Percentiles rank a stretch among this genome's conserved stretches.
Evolutionary conservation across 345 rosid genomes (phyloP).

Genomic region (Syzygium oleosum): DNA sequence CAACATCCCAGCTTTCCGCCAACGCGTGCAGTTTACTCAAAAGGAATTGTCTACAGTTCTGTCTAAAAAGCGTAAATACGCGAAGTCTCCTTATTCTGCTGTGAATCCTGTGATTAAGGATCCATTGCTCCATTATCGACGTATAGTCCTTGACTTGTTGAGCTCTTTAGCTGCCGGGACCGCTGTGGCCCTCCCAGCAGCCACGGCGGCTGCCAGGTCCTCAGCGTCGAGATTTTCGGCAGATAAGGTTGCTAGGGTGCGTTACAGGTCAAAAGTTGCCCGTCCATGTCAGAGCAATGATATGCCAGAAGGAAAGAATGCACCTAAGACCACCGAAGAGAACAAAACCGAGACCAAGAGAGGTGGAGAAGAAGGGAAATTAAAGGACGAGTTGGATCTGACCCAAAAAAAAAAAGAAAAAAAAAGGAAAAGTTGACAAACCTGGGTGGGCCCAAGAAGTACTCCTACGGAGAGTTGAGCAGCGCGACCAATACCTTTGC

Average conservation of each 20-base stretch:
- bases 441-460: neutral
- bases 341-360: neutral
- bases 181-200: constrained; percentile 66
- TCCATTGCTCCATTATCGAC: constrained; percentile 77
- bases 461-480: neutral
- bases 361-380: neutral
- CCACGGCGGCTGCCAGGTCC: constrained; percentile 50
- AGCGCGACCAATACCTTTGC: neutral
- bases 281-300: neutral
- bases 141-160: constrained; percentile 58
- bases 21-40: constrained; percentile 63
- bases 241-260: neutral
- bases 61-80: constrained; percentile 52
- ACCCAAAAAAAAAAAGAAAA: too few species aligned
- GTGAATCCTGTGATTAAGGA: constrained; percentile 35
- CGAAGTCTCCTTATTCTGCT: constrained; percentile 57
- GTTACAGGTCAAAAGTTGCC: too few species aligned
- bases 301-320: neutral
- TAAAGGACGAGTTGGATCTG: neutral
- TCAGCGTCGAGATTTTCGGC: neutral
- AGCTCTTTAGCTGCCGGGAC: constrained; percentile 71
- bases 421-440: too few species aligned
- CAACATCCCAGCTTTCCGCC: constrained; percentile 66
- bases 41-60: constrained; percentile 37
- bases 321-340: neutral